phyloP scores from a whole-genome alignment of 139 green algal genomes.

The Chloropicon primus region DNA sequence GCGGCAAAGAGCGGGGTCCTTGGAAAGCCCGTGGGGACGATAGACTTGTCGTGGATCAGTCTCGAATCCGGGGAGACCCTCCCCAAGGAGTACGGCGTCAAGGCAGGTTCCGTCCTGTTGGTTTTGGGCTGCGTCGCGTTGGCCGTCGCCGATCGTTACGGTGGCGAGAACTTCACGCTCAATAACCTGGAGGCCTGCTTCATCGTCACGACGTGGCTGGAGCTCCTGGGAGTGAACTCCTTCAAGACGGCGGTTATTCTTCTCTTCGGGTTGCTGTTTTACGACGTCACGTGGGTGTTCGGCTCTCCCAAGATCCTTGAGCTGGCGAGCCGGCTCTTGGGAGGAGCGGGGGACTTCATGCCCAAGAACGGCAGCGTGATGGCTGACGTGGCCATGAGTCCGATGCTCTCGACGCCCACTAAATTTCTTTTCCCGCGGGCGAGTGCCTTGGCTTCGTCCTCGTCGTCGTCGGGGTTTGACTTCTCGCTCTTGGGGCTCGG shows the following conservation, averaged over 20 bases:
- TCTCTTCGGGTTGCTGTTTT: constrained; percentile 61
- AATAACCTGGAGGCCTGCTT: constrained; percentile 58
- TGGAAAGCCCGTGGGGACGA: not conserved
- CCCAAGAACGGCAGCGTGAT: constrained; percentile 16
- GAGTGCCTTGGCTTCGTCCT: not conserved
- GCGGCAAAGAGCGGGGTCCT: not conserved
- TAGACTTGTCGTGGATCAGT: not conserved
- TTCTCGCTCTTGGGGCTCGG: constrained; percentile 47
- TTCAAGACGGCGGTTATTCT: constrained; percentile 8
- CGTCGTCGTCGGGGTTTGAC: constrained; percentile 16
- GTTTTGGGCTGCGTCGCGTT: not conserved
- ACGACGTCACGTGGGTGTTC: constrained; percentile 92
- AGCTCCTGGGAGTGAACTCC: constrained; percentile 8
- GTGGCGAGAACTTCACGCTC: constrained; percentile 45
- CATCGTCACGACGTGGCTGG: constrained; percentile 16
- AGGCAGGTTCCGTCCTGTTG: not conserved
- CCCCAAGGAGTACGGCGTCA: not conserved
- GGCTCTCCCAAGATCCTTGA: constrained; percentile 37
- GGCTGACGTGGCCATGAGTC: constrained; percentile 22
- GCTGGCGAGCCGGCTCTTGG: constrained; percentile 76
- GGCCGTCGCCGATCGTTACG: not conserved
- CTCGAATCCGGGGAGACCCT: not conserved
- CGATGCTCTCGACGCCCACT: constrained; percentile 36
- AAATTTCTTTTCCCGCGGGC: constrained; percentile 67
- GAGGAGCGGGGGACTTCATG: constrained; percentile 39